Conservation (phyloP, 2,329 filamentous ascomycete genomes). For the Thermothelomyces thermophilus region DNA sequence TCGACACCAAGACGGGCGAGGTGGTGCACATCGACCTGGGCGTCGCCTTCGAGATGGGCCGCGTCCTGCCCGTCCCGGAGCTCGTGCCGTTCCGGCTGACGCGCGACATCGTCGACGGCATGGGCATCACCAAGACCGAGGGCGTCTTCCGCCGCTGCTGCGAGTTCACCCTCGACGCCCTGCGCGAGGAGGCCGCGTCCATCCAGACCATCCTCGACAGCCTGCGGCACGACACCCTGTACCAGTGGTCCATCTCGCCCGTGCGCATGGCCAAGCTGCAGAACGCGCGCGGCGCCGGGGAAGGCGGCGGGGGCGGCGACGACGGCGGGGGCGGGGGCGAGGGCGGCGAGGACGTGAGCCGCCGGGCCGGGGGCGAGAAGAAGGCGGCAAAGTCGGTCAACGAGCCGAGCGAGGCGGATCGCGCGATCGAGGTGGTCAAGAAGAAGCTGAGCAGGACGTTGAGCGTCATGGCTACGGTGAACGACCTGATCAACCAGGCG, state of each 20-base stretch:
- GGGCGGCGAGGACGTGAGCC: slow-evolving; percentile 25
- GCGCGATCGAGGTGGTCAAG: slow-evolving; percentile 84
- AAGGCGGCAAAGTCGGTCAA: slow-evolving; percentile 43
- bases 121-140: slow-evolving; percentile 92
- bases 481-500: slow-evolving; percentile 93
- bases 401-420: slow-evolving; percentile 70
- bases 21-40: slow-evolving; percentile 96
- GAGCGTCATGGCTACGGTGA: slow-evolving; percentile 91
- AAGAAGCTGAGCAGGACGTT: slow-evolving; percentile 94
- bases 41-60: slow-evolving; percentile 93
- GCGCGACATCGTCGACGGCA: slow-evolving; percentile 89
- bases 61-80: slow-evolving; percentile 91
- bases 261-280: slow-evolving; percentile 59
- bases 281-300: slow-evolving; percentile 49
- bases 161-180: slow-evolving; percentile 90
- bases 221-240: slow-evolving; percentile 92
- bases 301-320: slow-evolving; percentile 41
- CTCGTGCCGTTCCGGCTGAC: slow-evolving; percentile 93
- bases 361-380: slow-evolving; percentile 25
- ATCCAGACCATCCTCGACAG: slow-evolving; percentile 99
- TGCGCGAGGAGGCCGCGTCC: slow-evolving; percentile 90
- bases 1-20: slow-evolving; percentile 84
- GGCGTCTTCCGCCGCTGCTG: slow-evolving; percentile 97
- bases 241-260: slow-evolving; percentile 86
- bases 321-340: slow-evolving; percentile 30